Percentiles rank a stretch among this genome's conserved stretches.
phyloP scores from a whole-genome alignment of 805 yeast genomes.

The Barnettozyma botsteinii region DNA sequence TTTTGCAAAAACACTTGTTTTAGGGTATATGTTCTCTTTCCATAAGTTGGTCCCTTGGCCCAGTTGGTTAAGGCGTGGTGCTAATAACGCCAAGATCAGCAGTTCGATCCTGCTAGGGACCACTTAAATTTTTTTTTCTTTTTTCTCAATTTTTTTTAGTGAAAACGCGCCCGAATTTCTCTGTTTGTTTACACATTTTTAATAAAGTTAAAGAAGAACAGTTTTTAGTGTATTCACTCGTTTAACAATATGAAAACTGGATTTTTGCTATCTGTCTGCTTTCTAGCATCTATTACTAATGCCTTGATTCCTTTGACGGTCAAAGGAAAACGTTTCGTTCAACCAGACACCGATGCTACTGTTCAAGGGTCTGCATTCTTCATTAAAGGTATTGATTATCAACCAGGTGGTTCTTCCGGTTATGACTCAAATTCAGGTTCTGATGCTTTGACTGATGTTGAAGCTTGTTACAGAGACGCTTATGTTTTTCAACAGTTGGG shows the following conservation, averaged over 20 bases:
- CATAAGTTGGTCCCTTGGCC: constrained; percentile 44
- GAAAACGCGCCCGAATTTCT: not conserved
- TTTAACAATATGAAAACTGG: not conserved
- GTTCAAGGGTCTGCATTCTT: constrained; percentile 60
- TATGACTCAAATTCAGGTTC: constrained; percentile 27
- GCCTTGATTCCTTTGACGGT: constrained; percentile 56
- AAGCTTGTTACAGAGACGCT: constrained; percentile 75
- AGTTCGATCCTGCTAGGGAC: constrained; percentile 85
- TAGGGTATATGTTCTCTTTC: no score
- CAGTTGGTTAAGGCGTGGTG: constrained; percentile 57
- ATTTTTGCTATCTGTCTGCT: not conserved
- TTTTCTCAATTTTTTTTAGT: not conserved
- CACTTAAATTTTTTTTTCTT: constrained; percentile 29
- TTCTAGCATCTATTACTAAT: not conserved
- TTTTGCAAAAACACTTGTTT: no score
- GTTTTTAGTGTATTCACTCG: not conserved
- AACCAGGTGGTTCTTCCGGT: constrained; percentile 85
- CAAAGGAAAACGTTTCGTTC: constrained; percentile 53
- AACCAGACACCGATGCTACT: constrained; percentile 40
- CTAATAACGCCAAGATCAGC: constrained; percentile 60
- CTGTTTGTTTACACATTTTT: not conserved
- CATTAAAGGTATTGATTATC: constrained; percentile 85
- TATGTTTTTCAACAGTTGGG: constrained; percentile 74
- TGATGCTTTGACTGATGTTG: constrained; percentile 71
- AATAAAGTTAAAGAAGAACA: not conserved